Conservation (phyloP, 2,329 filamentous ascomycete species). For the Acephala macrosclerotiorum region DNA sequence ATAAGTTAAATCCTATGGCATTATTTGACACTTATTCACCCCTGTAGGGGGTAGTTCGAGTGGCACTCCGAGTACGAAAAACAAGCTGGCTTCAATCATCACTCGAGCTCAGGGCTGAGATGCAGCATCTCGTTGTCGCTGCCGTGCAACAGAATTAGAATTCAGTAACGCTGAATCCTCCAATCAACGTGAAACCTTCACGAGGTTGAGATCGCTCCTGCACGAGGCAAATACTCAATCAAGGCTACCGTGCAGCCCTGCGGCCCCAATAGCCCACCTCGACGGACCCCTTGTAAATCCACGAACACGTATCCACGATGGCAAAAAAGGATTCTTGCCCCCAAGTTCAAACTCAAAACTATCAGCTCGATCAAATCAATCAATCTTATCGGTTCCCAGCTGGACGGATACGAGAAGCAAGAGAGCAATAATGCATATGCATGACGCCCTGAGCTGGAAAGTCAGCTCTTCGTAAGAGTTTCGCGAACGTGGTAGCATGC, state of each 20-base stretch:
- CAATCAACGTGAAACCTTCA: constrained; percentile 3
- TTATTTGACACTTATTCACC: too few species aligned
- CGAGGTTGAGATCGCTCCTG: constrained; percentile 5
- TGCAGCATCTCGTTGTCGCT: background rate
- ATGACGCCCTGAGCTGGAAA: constrained; percentile 7
- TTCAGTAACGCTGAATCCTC: background rate
- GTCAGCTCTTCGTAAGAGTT: constrained; percentile 12
- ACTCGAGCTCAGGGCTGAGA: background rate
- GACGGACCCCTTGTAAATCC: constrained; percentile 17
- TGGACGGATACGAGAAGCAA: constrained; percentile 15
- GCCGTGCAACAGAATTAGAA: too few species aligned
- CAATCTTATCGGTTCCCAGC: constrained; percentile 21
- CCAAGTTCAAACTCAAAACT: constrained; percentile 19
- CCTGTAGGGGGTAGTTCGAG: background rate
- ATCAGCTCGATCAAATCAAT: constrained; percentile 2
- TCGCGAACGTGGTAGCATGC: background rate
- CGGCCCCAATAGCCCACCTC: background rate
- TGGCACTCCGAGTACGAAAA: background rate
- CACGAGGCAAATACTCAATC: constrained; percentile 10
- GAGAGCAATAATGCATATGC: background rate
- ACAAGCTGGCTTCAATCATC: background rate
- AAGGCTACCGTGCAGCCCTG: constrained; percentile 17
- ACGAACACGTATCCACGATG: constrained; percentile 11
- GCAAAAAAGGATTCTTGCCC: constrained; percentile 11
- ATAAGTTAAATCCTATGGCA: too few species aligned